phyloP scores from a whole-genome alignment of 768 basidiomycete species.

The Podaxis carcinomalis region DNA sequence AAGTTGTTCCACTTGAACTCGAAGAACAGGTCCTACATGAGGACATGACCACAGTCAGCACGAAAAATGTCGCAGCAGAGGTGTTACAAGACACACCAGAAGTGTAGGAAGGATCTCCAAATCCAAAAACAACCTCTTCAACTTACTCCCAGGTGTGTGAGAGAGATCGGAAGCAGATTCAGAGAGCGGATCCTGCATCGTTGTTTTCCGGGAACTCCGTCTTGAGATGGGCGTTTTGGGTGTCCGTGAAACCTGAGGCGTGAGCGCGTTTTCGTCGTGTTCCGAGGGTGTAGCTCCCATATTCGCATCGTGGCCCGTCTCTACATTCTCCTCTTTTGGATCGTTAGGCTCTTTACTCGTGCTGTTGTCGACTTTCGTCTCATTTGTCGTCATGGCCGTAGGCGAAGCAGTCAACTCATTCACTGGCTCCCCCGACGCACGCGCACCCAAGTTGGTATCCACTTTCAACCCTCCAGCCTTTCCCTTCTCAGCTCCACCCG shows the following conservation, averaged over 20 bases:
- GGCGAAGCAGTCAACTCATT: background rate
- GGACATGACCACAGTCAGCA: background rate
- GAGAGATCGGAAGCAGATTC: slow-evolving; percentile 25
- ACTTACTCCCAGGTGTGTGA: slow-evolving; percentile 66
- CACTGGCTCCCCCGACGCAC: background rate
- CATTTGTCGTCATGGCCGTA: background rate
- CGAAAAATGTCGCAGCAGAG: background rate
- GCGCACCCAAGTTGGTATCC: background rate
- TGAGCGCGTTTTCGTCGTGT: slow-evolving; percentile 6
- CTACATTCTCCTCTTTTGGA: background rate
- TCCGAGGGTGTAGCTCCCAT: background rate
- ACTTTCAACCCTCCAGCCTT: background rate
- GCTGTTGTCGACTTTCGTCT: background rate
- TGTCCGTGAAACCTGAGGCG: slow-evolving; percentile 3
- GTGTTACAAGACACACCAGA: slow-evolving; percentile 50
- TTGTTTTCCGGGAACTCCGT: slow-evolving; percentile 48
- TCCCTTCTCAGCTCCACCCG: background rate
- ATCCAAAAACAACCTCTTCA: slow-evolving; percentile 78
- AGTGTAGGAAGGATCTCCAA: slow-evolving; percentile 69
- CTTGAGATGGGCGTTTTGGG: slow-evolving; percentile 32
- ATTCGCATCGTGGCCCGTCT: background rate
- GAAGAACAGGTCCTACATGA: slow-evolving; percentile 87
- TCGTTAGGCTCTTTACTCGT: background rate
- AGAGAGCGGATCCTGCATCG: slow-evolving; percentile 22
- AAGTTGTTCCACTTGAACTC: slow-evolving; percentile 98